Evolutionary conservation across 352 stramenopile species (phyloP).

Genomic region (Globisporangium splendens): DNA sequence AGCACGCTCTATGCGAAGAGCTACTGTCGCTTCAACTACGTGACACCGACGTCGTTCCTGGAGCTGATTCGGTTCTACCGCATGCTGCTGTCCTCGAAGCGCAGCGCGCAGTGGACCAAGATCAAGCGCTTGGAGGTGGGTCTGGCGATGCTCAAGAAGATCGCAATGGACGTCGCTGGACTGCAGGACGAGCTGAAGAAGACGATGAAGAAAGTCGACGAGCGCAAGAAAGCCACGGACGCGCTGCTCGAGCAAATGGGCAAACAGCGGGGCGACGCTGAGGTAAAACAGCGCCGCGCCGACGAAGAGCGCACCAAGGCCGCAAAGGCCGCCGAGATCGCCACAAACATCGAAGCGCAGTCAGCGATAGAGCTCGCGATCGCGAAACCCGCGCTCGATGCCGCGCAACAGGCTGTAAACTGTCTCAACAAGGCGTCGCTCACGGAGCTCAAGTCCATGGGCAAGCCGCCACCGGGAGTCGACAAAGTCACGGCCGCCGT

Average conservation of each 20-base stretch:
- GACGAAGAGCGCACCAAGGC: conserved; percentile 80
- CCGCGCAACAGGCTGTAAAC: conserved; percentile 83
- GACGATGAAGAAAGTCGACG: conserved; percentile 90
- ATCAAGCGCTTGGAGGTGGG: conserved; percentile 85
- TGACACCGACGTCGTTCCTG: conserved; percentile 91
- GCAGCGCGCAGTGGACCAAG: conserved; percentile 44
- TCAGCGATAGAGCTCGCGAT: conserved; percentile 68
- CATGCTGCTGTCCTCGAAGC: conserved; percentile 58
- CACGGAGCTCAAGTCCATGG: conserved; percentile 87
- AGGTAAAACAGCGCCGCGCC: conserved; percentile 80
- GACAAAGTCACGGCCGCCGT: conserved; percentile 89
- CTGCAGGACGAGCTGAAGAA: conserved; percentile 83
- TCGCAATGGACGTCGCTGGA: conserved; percentile 64
- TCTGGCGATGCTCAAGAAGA: conserved; percentile 82
- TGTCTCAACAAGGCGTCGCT: conserved; percentile 88
- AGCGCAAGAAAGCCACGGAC: conserved; percentile 87
- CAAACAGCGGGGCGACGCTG: conserved; percentile 85
- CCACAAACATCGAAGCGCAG: conserved; percentile 64
- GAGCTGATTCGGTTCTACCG: conserved; percentile 93
- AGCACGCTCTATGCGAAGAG: conserved; percentile 74
- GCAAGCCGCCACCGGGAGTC: conserved; percentile 81
- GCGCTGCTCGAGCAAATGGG: conserved; percentile 86
- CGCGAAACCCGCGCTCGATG: conserved; percentile 81
- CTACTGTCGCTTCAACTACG: conserved; percentile 88
- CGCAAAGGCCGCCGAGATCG: conserved; percentile 58